Base-by-base conservation (phyloP, 2,329 filamentous ascomycete genomes). In the Cladobotryum mycophilum region DNA sequence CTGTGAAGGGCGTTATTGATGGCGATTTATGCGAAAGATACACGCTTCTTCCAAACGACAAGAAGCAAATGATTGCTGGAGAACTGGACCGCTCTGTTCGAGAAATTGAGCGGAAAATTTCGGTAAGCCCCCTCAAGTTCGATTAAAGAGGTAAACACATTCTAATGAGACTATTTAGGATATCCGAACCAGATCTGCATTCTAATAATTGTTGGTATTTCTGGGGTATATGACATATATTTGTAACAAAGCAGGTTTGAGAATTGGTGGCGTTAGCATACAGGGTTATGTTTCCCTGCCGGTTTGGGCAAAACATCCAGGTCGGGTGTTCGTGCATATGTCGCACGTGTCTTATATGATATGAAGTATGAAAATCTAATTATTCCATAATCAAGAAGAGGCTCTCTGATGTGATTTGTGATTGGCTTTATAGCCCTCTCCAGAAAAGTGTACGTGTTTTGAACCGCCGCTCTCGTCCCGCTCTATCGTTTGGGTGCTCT, bases 81-180 rank as follows among this genome's bases (percentile, higher is more conserved):
- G 92, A 97, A 69, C 70, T 97, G 59, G 93, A 97, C 69, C 84
- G 93, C 52, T 92, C 88, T 40, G 84, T 96, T 49, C 75, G 89
- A 60, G 89, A 97, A 70, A 93, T 99, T 63, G 95, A 99, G 76
- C 84, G 93, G 63, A 96, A 96, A 73, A 92, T 99, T 64, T 90
- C 88, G 53, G 78, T 78, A 63, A 64, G 75, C 68, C 47, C n/a
- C 5, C 33, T 38, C 25, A 25, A 15, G 11, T 12, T 48, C 14
- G 18, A 35, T 20, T 17, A 37, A 41, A 45, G 47, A 14, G 36
- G 12, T 35, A 30, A 18, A 15, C 33, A 35, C 33, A 18, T 33
- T 34, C 63, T 71, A 58, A 69, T 54, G 34, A 43, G 17, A 25
- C 35, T 9, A 15, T 14, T 11, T 52, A 79, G 76, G 78, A 82